Evolutionary conservation across 139 green algal species (phyloP), one percentile per base, ranked within the genome.

Genomic region (Pseudopediastrum boryanum): DNA sequence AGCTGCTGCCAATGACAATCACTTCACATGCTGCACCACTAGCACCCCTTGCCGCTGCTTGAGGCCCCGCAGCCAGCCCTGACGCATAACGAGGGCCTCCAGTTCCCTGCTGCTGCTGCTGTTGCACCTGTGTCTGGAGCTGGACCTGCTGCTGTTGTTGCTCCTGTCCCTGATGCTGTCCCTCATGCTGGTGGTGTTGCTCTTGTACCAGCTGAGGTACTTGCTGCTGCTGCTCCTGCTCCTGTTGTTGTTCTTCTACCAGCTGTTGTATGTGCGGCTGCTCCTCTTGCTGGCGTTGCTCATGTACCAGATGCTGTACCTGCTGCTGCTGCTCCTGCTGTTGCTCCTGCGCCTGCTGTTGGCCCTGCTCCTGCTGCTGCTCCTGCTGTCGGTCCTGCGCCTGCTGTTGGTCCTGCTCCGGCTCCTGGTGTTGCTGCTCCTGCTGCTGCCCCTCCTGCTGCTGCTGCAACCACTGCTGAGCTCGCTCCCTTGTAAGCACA

Each of bases 261-360:
- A 19, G 16, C 58, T 66, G 31, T 25, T 75, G 44, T 4, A 10
- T 19, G 8, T 33, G 35, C 38, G 38, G 25, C 39, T n/a, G 42
- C 25, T 19, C 42, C 38, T 73, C 38, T 12, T 42, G 65, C 41
- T 72, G 64, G 65, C n/a, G n/a, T n/a, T n/a, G n/a, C n/a, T n/a
- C n/a, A n/a, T n/a, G n/a, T n/a, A n/a, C n/a, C n/a, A n/a, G 42
- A 29, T 66, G 21, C 58, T 63, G 42, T 21, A 62, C 31, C 41
- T 73, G 41, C 65, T 73, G 65, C 65, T 54, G 38, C 65, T 59
- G 56, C 48, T 77, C 50, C 2, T 35, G 67, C 43, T 61, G 67
- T 12, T 25, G 21, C 69, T 65, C 21, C 33, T 65, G 48, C 31
- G 12, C 12, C n/a, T 19, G 33, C 29, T 35, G 67, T 31, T 38